Evolutionary conservation across 179 eudicot genomes (phyloP).

Genomic region (Beta lomatogona): DNA sequence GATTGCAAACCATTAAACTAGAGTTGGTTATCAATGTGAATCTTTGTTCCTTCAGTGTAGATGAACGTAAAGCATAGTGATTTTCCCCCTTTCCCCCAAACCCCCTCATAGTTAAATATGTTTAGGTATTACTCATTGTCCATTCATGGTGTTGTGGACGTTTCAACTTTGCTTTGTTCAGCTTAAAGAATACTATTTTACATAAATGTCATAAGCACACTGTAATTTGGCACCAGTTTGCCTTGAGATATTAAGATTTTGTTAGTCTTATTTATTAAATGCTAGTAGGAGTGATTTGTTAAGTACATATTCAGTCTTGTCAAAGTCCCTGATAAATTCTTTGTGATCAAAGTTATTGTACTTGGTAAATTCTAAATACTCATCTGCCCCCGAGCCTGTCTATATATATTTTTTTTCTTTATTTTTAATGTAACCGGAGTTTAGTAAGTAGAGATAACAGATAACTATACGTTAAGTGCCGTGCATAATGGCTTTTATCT

Average conservation of each 20-base stretch:
- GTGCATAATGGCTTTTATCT: neutral
- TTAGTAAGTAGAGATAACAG: neutral
- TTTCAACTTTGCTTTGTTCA: neutral
- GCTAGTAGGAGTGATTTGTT: neutral
- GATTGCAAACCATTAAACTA: neutral
- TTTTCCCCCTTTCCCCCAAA: neutral
- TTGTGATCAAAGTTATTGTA: neutral
- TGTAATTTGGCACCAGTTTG: neutral
- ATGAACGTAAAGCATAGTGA: slow-evolving; percentile 18
- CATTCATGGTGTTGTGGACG: slow-evolving; percentile 15
- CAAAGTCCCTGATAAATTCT: neutral
- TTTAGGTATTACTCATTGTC: slow-evolving; percentile 15
- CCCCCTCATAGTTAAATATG: slow-evolving; percentile 3
- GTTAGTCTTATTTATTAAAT: slow-evolving; percentile 2
- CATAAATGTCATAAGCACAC: slow-evolving; percentile 10
- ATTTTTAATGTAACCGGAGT: neutral
- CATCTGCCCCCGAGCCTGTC: neutral
- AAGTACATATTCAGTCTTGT: neutral
- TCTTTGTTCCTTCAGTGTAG: slow-evolving; percentile 23
- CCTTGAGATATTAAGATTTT: neutral
- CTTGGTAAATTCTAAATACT: neutral
- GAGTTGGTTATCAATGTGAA: slow-evolving; percentile 22
- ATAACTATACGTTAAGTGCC: neutral
- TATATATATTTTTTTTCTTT: neutral
- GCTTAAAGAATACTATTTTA: slow-evolving; percentile 18